These are phyloP conservation scores for Diaporthe sp. DNA, from an alignment of 2,329 filamentous ascomycete species.

Conservation along the genomic window DNA sequence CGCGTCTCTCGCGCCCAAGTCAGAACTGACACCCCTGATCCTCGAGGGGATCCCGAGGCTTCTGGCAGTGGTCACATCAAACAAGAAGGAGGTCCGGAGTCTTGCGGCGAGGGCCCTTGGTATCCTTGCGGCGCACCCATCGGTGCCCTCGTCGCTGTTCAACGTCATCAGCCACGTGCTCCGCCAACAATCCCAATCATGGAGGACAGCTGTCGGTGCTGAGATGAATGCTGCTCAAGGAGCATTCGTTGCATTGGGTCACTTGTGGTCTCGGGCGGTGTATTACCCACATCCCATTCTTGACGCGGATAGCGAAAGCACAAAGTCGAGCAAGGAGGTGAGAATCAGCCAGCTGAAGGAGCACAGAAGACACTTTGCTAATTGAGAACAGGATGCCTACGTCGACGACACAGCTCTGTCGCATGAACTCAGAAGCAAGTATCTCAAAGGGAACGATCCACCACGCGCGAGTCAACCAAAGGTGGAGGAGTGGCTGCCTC, in stretches of 20 bases:
- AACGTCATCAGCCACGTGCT: conserved; percentile 54
- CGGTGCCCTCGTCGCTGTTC: conserved; percentile 35
- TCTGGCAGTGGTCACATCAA: conserved; percentile 75
- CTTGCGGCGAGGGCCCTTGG: conserved; percentile 80
- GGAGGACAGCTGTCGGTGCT: conserved; percentile 63
- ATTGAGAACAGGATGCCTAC: conserved; percentile 21
- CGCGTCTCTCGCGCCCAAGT: conserved; percentile 60
- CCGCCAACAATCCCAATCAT: conserved; percentile 66
- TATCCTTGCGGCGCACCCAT: conserved; percentile 78
- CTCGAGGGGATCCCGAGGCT: conserved; percentile 67
- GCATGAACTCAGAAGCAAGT: conserved; percentile 18
- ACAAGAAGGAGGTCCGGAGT: conserved; percentile 76
- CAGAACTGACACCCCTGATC: conserved; percentile 47
- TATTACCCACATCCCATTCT: conserved; percentile 53
- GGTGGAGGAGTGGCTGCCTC: conserved; percentile 35
- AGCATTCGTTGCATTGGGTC: conserved; percentile 59
- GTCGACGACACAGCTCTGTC: not conserved
- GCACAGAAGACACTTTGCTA: conserved; percentile 25
- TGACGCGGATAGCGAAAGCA: not conserved
- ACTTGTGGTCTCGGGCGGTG: conserved; percentile 59
- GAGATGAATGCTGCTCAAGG: conserved; percentile 63
- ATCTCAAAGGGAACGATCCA: conserved; percentile 10
- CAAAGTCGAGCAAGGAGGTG: not conserved
- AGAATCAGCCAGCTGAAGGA: not conserved
- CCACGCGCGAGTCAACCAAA: not conserved